These are phyloP conservation scores for Diaporthe batatas DNA, from an alignment of 2,329 filamentous ascomycete species.

Conservation along the genomic window DNA sequence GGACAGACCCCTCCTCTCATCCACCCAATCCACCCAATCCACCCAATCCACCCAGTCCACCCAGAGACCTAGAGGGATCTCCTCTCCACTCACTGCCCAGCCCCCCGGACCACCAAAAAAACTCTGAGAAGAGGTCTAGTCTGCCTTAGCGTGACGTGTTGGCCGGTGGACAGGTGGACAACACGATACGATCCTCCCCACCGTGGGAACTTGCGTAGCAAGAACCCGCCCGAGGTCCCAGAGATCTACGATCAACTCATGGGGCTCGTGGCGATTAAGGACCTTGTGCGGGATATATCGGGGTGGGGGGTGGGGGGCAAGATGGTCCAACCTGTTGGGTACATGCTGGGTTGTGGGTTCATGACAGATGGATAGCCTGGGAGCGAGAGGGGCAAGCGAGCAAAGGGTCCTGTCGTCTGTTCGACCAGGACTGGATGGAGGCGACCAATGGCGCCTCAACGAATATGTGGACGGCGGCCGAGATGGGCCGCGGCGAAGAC, in stretches of 20 bases:
- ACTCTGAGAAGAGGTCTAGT: constrained; percentile 18
- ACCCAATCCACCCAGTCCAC: constrained; percentile 18
- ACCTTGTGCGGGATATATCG: constrained; percentile 7
- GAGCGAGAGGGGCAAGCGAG: neutral
- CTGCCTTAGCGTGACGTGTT: constrained; percentile 16
- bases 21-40: too few species aligned
- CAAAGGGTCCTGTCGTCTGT: constrained; percentile 10
- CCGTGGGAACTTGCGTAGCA: neutral
- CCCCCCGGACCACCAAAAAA: neutral
- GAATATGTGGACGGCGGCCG: neutral
- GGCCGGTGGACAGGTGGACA: neutral
- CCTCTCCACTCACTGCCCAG: neutral
- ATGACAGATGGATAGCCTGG: neutral
- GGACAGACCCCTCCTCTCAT: neutral
- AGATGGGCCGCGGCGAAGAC: neutral
- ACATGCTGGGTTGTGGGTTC: neutral
- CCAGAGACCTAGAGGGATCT: neutral
- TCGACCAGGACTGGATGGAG: neutral
- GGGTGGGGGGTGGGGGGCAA: neutral
- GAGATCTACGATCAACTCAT: constrained; percentile 31
- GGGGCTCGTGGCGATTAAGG: constrained; percentile 7
- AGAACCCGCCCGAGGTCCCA: constrained; percentile 4
- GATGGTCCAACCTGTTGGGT: neutral
- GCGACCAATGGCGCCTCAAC: neutral
- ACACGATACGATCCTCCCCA: constrained; percentile 7